phyloP scores from a whole-genome alignment of 441 rosid species.

The Corymbia citriodora region DNA sequence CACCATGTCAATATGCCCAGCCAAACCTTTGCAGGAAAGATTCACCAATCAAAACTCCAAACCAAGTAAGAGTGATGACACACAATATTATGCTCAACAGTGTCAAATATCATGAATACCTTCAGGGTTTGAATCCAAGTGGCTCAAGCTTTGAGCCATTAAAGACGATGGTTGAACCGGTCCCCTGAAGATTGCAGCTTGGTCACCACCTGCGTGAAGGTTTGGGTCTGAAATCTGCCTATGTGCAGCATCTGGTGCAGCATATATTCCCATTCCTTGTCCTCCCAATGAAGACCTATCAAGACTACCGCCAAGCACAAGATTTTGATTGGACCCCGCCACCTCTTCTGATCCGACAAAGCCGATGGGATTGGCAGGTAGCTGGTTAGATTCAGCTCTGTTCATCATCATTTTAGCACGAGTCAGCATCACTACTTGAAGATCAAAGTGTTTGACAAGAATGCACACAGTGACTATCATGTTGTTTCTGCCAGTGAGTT shows the following conservation, averaged over 20 bases:
- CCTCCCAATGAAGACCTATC: not conserved
- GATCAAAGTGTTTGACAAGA: not conserved
- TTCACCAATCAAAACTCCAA: not conserved
- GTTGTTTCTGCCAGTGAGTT: not conserved
- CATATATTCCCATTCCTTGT: not conserved
- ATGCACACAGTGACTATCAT: not conserved
- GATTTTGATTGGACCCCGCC: not conserved
- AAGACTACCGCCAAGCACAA: not conserved
- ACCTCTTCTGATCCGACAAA: not conserved
- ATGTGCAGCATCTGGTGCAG: not conserved
- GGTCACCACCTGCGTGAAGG: not conserved
- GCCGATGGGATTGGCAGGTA: not conserved
- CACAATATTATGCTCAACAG: not conserved
- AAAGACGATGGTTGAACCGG: not conserved
- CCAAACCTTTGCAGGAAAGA: not conserved
- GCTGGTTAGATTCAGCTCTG: not conserved
- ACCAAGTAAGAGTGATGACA: not conserved
- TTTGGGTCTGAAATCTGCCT: not conserved
- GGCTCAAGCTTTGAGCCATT: not conserved
- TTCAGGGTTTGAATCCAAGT: not conserved
- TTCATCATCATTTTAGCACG: not conserved
- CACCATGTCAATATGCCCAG: not conserved
- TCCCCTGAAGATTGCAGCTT: not conserved
- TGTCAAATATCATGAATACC: not conserved
- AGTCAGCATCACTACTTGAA: not conserved